Conservation (phyloP, 768 basidiomycete genomes). For the Boletus rubroflammeus region DNA sequence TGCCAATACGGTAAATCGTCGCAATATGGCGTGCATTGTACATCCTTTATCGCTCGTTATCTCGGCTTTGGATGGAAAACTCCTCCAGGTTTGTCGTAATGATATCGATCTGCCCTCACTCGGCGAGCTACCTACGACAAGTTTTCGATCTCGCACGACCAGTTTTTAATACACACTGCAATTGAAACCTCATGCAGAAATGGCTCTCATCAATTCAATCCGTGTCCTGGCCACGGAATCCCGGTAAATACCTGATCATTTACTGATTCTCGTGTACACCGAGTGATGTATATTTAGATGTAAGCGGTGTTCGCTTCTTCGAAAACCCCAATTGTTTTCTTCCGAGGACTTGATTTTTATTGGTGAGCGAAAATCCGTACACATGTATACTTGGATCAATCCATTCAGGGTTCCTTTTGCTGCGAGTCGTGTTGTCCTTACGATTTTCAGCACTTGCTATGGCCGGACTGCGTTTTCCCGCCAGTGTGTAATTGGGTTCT, state of each 20-base stretch:
- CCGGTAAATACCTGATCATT: neutral
- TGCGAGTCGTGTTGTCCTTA: neutral
- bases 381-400: neutral
- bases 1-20: neutral
- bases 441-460: neutral
- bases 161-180: neutral
- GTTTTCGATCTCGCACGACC: neutral
- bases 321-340: neutral
- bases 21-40: neutral
- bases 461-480: neutral
- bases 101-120: neutral
- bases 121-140: neutral
- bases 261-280: neutral
- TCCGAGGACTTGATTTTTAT: neutral
- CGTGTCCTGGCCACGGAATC: neutral
- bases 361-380: neutral
- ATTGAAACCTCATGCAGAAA: neutral
- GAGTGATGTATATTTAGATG: neutral
- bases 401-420: neutral
- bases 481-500: neutral
- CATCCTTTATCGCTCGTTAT: neutral
- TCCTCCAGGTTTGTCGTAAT: neutral
- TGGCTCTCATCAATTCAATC: neutral
- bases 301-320: neutral
- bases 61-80: neutral